A percentile compares a stretch with the other conserved stretches of the same genome.
These are phyloP conservation scores for Lichenothelia convexa DNA, from an alignment of 495 filamentous ascomycete genomes.

Conservation along the genomic window DNA sequence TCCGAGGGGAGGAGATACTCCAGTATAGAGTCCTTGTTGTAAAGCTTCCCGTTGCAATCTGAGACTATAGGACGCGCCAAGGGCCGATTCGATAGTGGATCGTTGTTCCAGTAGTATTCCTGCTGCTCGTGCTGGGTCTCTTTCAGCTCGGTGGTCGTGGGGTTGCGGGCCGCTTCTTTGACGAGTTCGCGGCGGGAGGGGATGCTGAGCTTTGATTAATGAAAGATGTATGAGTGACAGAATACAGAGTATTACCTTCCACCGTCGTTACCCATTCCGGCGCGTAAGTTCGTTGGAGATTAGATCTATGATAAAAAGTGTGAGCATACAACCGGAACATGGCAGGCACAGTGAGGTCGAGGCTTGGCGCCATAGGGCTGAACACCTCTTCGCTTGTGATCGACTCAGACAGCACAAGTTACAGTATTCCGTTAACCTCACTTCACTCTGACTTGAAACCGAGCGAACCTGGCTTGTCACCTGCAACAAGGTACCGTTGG, in stretches of 20 bases:
- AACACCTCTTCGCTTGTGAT: too few species aligned
- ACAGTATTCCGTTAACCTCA: too few species aligned
- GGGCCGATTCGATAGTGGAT: slow-evolving; percentile 63
- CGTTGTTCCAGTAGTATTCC: slow-evolving; percentile 68
- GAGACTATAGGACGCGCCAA: slow-evolving; percentile 62
- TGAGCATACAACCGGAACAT: too few species aligned
- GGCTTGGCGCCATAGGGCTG: too few species aligned
- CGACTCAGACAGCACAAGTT: too few species aligned
- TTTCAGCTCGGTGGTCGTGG: slow-evolving; percentile 78
- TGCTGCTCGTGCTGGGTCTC: slow-evolving; percentile 68
- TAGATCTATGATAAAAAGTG: too few species aligned
- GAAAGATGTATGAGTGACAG: neutral
- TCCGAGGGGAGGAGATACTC: slow-evolving; percentile 51
- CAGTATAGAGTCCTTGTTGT: slow-evolving; percentile 86
- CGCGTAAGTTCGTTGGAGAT: too few species aligned
- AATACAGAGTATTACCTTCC: slow-evolving; percentile 37
- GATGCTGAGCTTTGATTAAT: slow-evolving; percentile 35
- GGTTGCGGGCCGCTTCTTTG: slow-evolving; percentile 62
- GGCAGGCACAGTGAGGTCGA: too few species aligned
- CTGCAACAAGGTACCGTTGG: too few species aligned
- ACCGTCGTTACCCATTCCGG: slow-evolving; percentile 83
- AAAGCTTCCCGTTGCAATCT: slow-evolving; percentile 68
- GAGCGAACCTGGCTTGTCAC: too few species aligned
- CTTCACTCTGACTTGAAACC: too few species aligned
- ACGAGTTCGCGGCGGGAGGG: slow-evolving; percentile 91